Base-by-base conservation (phyloP, 2,329 filamentous ascomycete genomes). In the Aureobasidium leucospermi region DNA sequence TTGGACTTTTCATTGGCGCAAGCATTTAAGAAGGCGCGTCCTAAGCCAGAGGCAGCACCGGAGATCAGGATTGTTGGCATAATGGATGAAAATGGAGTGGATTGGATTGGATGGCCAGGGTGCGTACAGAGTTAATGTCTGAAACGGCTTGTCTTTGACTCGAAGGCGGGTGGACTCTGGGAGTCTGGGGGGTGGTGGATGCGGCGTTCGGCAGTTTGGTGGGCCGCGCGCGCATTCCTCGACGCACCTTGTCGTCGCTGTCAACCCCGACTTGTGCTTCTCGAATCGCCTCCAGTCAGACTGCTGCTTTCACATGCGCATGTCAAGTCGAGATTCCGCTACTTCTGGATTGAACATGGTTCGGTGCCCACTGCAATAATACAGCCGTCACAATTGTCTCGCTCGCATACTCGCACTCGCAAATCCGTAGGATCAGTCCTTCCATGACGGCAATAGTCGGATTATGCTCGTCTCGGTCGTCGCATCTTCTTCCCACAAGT, bases 31-130 rank as follows among this genome's bases (percentile, higher is more conserved):
- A 75, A 74, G 16, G 68, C 70, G 3, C 66, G 66, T 19, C 73
- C 73, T 16, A 75, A 63, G n/a, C 73, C 73, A 59, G 66, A 71
- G 32, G 72, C 71, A 2, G 73, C 72, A 32, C 73, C 73, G 6
- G 73, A 68, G 31, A 75, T 66, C 31, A 75, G 57, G 13, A 75
- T 67, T 7, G 65, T 65, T 31, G 59, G 61, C 62, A 64, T 61
- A 16, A 9, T 45, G 10, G n/a, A 9, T 9, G 13, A 42, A 34
- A 3, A 4, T 23, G 23, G 23, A 23, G 19, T 23, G 23, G 23
- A 23, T 23, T 23, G 23, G 23, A 23, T 23, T 23, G 23, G 23
- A 39, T 23, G 29, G 3, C 23, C 23, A 16, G 6, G 32, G 29
- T 36, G 34, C n/a, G 4, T 36, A 13, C 46, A 36, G 4, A 15